Conservation (phyloP, 1,284 basidiomycete species). For the Puccinia triticina region DNA sequence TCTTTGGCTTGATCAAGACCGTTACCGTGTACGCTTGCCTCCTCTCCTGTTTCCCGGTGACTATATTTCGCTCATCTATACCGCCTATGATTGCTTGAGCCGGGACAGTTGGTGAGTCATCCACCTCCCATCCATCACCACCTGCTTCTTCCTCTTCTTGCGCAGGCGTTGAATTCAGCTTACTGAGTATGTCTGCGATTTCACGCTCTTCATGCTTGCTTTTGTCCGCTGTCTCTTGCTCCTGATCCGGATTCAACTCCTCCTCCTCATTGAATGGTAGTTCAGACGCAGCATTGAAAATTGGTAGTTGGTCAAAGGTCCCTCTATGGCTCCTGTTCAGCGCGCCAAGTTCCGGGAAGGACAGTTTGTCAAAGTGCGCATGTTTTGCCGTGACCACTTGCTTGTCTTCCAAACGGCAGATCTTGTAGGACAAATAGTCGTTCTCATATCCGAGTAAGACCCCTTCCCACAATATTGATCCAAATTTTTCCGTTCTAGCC, state of each 20-base stretch:
- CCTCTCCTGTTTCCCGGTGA: not conserved
- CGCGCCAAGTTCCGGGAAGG: not conserved
- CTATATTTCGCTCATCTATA: not conserved
- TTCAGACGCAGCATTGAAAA: too few species aligned
- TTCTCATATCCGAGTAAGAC: constrained; percentile 15
- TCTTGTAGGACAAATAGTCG: not conserved
- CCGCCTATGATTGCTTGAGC: not conserved
- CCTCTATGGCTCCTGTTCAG: not conserved
- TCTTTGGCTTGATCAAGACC: constrained; percentile 6
- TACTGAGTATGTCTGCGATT: too few species aligned
- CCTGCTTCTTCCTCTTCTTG: too few species aligned
- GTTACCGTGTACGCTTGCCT: not conserved
- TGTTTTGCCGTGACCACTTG: not conserved
- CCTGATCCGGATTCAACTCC: too few species aligned
- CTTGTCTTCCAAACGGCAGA: not conserved
- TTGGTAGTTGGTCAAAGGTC: too few species aligned
- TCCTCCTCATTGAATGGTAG: too few species aligned
- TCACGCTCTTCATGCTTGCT: too few species aligned
- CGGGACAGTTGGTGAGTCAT: not conserved
- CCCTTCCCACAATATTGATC: not conserved
- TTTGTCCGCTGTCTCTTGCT: too few species aligned
- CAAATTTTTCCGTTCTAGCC: not conserved
- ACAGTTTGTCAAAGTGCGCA: not conserved
- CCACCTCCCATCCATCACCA: too few species aligned
- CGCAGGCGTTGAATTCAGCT: too few species aligned